A percentile compares a stretch with the other conserved stretches of the same genome.
phyloP scores from a whole-genome alignment of 2,329 filamentous ascomycete species.

The Thelonectria rubi region DNA sequence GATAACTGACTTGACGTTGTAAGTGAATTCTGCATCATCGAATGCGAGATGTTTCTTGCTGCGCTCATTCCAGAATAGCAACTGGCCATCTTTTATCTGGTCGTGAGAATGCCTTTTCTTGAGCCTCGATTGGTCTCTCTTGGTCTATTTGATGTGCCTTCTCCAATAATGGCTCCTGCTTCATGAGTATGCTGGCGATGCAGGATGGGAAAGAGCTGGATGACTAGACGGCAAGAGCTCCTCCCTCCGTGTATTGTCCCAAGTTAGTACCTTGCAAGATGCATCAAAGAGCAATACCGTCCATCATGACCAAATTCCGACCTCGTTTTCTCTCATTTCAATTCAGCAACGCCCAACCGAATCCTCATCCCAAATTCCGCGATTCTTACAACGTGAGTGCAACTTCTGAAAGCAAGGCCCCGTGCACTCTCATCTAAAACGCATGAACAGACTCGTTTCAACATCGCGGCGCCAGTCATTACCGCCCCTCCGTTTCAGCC shows the following conservation, averaged over 20 bases:
- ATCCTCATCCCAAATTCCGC: background rate
- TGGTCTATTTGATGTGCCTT: background rate
- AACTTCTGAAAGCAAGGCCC: background rate
- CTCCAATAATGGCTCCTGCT: background rate
- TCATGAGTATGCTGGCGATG: background rate
- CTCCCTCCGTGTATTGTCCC: background rate
- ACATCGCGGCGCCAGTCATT: background rate
- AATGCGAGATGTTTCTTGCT: background rate
- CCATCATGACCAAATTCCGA: no score
- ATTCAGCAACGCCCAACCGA: background rate
- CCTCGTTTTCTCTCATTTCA: background rate
- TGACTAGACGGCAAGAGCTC: background rate
- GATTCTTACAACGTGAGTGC: no score
- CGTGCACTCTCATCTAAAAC: constrained; percentile 6
- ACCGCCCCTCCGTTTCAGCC: background rate
- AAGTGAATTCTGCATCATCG: no score
- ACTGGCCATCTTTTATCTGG: no score
- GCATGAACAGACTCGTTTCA: constrained; percentile 17
- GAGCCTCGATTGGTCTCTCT: background rate
- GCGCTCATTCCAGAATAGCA: background rate
- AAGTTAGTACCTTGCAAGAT: no score
- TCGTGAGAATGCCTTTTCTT: background rate
- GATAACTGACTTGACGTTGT: no score
- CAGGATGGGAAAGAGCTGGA: background rate
- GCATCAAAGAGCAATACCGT: no score